Base-by-base conservation (phyloP, 768 basidiomycete genomes). In the Lactarius sanguifluus region DNA sequence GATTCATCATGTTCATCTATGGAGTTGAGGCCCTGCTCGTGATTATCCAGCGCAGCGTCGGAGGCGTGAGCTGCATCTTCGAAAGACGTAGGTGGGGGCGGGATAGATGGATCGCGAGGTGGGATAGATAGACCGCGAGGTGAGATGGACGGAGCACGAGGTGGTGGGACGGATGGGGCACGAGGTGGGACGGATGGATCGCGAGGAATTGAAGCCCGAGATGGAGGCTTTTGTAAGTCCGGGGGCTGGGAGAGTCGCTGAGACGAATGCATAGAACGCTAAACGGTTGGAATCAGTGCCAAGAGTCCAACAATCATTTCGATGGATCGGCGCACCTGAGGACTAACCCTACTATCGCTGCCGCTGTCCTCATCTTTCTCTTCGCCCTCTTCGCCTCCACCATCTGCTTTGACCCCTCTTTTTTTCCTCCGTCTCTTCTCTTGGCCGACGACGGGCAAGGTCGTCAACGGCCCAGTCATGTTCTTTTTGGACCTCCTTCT, bases 1-100 rank as follows among this genome's bases (percentile, higher is more conserved):
- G 77, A 80, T 72, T 90, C 88, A 3, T 91, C 85, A 34, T 80
- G 79, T 78, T 91, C 90, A 6, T 82, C 79, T 71, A 91, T 89
- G 9, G 87, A 83, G 28, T 83, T 77, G 32, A 91, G 80, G 2
- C 84, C 82, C 69, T 82, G 79, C 64, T 85, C 84, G 36, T 80
- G 41, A 25, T 64, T 75, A 30, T 83, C 79, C 43, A 73, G 69
- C 8, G 74, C 72, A 12, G 71, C 66, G n/a, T 77, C 71, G 16
- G 58, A 64, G 5, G 18, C 18, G 6, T 64, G 55, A 3, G 8
- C 55, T 20, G 16, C 54, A 41, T 63, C 34, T 50, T 74, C 72
- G 38, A 72, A 81, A 10, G 76, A 77, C 34, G 76, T 64, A 40
- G 79, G 75, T 16, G 81, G 81, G 20, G 85, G 83, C 75, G 63